Evolutionary conservation across 2,329 filamentous ascomycete species (phyloP), one percentile per base, ranked within the genome.

Genomic region (Aspergillus fumigatiaffinis): DNA sequence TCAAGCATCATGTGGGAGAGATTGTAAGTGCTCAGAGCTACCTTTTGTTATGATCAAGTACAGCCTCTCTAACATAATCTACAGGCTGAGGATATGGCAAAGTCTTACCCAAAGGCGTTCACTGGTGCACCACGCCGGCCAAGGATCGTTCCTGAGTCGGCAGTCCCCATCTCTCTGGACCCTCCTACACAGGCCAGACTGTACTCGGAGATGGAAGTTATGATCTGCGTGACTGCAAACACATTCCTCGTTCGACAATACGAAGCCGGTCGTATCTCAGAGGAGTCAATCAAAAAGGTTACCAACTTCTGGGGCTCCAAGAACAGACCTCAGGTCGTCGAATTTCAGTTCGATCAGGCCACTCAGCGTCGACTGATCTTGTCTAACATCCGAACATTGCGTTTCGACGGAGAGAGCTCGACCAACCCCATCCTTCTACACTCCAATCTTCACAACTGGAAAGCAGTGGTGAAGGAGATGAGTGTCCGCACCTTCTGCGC

Each of bases 341-440:
- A 82, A 57, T 83, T 83, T 63, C 76, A 77, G 60, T 83, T 80
- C 61, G 80, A 83, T 63, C 78, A 82, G 65, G 66, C 67, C 21
- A 82, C 79, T 8, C 81, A 84, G 62, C 73, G 75, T 10, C 73
- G 78, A 21, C 66, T 84, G 4, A 76, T 83, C 55, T 61, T 73
- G 10, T 68, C 71, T 49, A 82, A 82, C 59, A 68, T 80, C 50
- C 68, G 74, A 17, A 75, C 67, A 6, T 71, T 83, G 59, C 66
- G 71, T 7, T 82, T 84, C 62, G 71, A 76, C 50, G 78, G 78
- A 7, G 69, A 74, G 17, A 70, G 69, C 49, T 71, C 76, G 21
- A 69, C 71, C 5, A 75, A 80, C 51, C 63, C 64, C 2, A 66
- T 76, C 57, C 69, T 65, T 58, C 71, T 76, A 60, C 69, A 74